These are phyloP conservation scores for Benincasa hispida DNA, from an alignment of 306 rosid species.

Conservation along the genomic window DNA sequence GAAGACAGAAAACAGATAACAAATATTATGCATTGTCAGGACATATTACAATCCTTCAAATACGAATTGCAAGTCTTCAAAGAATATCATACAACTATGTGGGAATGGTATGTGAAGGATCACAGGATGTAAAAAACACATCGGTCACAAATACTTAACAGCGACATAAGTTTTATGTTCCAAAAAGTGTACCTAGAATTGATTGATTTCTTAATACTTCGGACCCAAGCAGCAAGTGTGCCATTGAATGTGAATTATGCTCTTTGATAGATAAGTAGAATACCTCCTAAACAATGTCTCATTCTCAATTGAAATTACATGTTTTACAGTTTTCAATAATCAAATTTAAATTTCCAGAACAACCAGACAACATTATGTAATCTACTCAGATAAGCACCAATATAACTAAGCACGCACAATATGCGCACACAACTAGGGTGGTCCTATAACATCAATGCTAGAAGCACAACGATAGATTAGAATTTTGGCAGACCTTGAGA, in stretches of 20 bases:
- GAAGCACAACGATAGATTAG: neutral
- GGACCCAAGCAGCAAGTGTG: neutral
- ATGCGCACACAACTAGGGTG: neutral
- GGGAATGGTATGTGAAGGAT: neutral
- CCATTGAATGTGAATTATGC: neutral
- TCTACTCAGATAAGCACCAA: neutral
- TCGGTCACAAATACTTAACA: neutral
- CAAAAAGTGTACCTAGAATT: neutral
- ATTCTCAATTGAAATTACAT: neutral
- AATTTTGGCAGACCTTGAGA: conserved; percentile 50
- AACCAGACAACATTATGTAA: neutral
- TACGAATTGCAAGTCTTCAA: neutral
- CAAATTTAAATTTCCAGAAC: neutral
- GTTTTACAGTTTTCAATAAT: neutral
- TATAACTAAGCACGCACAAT: neutral
- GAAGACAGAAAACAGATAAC: neutral
- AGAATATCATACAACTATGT: neutral
- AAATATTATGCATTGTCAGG: neutral
- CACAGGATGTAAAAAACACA: neutral
- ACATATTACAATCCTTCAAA: neutral
- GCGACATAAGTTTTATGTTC: neutral
- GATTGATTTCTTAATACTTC: neutral
- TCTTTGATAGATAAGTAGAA: neutral
- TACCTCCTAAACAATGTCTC: neutral
- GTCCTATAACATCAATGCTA: neutral